Conservation (phyloP, 2,329 filamentous ascomycete species). For the Celoporthe dispersa region DNA sequence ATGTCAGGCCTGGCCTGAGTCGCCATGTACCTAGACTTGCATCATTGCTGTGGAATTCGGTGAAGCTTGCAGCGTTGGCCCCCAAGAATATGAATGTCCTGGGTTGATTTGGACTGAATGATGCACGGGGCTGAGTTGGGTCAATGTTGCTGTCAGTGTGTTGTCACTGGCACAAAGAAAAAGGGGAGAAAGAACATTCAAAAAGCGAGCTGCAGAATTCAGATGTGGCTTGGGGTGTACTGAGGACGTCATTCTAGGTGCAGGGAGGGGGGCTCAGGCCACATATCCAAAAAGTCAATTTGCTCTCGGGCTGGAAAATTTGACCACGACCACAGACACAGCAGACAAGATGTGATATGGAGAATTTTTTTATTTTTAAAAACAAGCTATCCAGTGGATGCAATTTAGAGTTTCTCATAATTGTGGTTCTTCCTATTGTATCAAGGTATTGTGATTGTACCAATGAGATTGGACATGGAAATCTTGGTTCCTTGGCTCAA, state of each 20-base stretch:
- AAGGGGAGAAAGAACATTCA: no score
- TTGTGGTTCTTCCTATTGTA: no score
- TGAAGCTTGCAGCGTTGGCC: neutral
- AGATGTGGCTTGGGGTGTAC: neutral
- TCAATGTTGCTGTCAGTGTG: neutral
- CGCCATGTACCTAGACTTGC: neutral
- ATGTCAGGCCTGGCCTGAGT: neutral
- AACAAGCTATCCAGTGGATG: no score
- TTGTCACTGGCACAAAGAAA: neutral
- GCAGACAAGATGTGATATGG: no score
- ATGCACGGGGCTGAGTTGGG: slow-evolving; percentile 4
- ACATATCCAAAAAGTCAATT: neutral
- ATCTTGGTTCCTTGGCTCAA: neutral
- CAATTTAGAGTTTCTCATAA: no score
- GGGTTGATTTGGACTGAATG: neutral
- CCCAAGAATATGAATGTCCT: no score
- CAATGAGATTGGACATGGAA: no score
- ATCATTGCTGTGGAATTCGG: neutral
- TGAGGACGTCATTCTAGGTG: neutral
- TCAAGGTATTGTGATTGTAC: no score
- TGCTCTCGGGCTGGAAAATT: neutral
- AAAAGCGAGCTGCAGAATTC: neutral
- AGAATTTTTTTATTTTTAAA: no score
- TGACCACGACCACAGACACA: neutral
- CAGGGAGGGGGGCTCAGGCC: neutral